Percentiles rank a stretch among this genome's conserved stretches.
Conservation (phyloP, 805 yeast species). For the Wickerhamiella azymoides region DNA sequence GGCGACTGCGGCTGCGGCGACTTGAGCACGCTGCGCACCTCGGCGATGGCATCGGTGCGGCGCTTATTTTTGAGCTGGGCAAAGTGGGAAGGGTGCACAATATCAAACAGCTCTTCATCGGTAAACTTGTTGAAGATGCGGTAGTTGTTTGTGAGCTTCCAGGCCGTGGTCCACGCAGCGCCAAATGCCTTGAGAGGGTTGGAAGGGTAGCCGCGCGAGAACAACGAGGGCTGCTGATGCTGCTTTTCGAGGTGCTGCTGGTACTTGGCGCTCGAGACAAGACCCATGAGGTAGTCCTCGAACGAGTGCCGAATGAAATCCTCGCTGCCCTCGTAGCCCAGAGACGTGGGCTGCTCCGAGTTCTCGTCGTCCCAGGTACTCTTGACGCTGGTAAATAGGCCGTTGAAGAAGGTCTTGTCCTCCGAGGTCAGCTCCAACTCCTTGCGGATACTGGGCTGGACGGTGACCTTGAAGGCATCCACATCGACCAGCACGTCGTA, state of each 20-base stretch:
- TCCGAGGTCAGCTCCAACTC: conserved; percentile 36
- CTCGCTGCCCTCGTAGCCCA: conserved; percentile 58
- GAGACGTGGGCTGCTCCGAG: conserved; percentile 29
- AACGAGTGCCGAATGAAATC: conserved; percentile 78
- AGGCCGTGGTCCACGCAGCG: conserved; percentile 33
- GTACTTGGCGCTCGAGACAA: conserved; percentile 60
- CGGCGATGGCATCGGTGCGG: conserved; percentile 9
- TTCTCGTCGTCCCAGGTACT: conserved; percentile 31
- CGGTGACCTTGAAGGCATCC: conserved; percentile 31
- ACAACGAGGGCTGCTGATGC: conserved; percentile 24
- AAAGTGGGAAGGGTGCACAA: conserved; percentile 32
- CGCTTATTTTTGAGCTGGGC: conserved; percentile 9
- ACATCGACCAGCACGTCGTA: conserved; percentile 65
- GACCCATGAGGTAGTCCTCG: conserved; percentile 75
- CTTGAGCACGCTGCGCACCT: conserved; percentile 3
- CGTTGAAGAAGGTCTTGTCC: conserved; percentile 66
- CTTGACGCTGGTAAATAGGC: conserved; percentile 37
- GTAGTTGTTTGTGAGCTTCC: conserved; percentile 45
- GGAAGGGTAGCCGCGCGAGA: conserved; percentile 20
- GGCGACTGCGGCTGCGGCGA: neutral
- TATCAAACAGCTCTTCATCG: conserved; percentile 57
- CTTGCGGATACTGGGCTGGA: conserved; percentile 31
- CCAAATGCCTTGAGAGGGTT: conserved; percentile 33
- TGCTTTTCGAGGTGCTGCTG: conserved; percentile 38
- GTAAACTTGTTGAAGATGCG: conserved; percentile 40